Base-by-base conservation (phyloP, 768 basidiomycete species). In the Boletus speciosus region DNA sequence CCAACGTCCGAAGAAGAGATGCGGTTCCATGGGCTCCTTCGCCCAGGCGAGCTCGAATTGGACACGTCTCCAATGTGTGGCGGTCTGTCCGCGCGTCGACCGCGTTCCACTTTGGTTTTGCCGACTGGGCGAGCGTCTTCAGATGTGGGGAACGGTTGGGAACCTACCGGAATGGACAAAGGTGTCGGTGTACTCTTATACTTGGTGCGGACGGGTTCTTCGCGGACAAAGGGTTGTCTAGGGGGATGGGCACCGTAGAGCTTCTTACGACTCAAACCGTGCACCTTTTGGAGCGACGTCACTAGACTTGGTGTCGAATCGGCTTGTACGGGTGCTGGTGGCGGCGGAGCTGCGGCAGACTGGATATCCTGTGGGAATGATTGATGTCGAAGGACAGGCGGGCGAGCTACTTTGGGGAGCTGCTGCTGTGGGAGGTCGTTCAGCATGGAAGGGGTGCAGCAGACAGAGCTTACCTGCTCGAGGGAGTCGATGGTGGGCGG, bases 231-330 rank as follows among this genome's bases (percentile, higher is more conserved):
- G 0, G 84, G 81, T 37, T 72, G 66, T 27, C 78, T 73, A 16
- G 71, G 57, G 16, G 81, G 76, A 60, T 82, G 81, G 10, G 76
- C 51, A 11, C 80, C 78, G 53, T 85, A 84, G 8, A 83, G 74
- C 59, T 84, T 84, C 71, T 86, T 87, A 71, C 86, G 85, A 8
- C 82, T 85, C 44, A 88, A 62, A 3, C 86, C 86, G 52, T 88
- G 85, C 35, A 81, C 77, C 61, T 84, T 81, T 66, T 87, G 83
- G 15, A 87, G 74, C 23, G 82, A 83, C 23, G 71, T 74, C 45
- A 88, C 86, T 1, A 88, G 72, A 52, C 76, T 83, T 5, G 78
- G 81, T 21, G 70, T 68, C 7, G 65, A 62, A 36, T 62, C 63
- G 25, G 56, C 64, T 59, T 66, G 67, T 10, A 55, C 15, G 29